phyloP scores from a whole-genome alignment of 768 basidiomycete genomes.

The Cystofilobasidium macerans region DNA sequence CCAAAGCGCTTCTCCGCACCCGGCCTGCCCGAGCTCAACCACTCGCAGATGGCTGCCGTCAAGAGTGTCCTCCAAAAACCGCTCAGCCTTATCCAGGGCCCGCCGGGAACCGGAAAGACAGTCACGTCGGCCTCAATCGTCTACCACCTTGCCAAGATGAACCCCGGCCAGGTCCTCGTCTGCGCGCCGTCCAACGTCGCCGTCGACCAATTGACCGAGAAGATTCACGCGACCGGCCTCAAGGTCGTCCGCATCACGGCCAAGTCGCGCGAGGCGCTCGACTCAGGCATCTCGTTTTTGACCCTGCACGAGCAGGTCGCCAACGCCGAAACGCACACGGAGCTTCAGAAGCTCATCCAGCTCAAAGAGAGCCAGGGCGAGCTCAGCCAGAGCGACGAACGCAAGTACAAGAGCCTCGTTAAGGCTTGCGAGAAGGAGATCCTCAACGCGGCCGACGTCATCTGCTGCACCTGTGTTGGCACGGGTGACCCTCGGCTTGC shows the following conservation, averaged over 20 bases:
- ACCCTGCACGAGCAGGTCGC: conserved; percentile 96
- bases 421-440: conserved; percentile 97
- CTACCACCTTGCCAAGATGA: conserved; percentile 98
- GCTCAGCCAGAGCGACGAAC: conserved; percentile 86
- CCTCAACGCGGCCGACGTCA: conserved; percentile 84
- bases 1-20: conserved; percentile 68
- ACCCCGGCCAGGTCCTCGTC: conserved; percentile 95
- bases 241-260: conserved; percentile 97
- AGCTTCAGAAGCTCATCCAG: conserved; percentile 95
- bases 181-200: conserved; percentile 99
- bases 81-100: conserved; percentile 81
- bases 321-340: conserved; percentile 88
- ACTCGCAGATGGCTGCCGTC: conserved; percentile 99
- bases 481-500: conserved; percentile 90
- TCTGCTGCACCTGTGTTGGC: conserved; percentile 96
- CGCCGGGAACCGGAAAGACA: conserved; percentile 97
- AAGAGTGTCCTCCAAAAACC: conserved; percentile 98
- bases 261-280: conserved; percentile 94
- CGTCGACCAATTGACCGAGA: conserved; percentile 96
- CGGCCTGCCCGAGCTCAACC: conserved; percentile 93
- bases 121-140: conserved; percentile 98
- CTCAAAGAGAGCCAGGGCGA: conserved; percentile 97
- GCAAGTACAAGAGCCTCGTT: conserved; percentile 94
- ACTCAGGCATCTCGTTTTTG: conserved; percentile 86
- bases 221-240: conserved; percentile 96